Percentiles rank a stretch among this genome's conserved stretches.
Evolutionary conservation across 2,329 filamentous ascomycete species (phyloP).

Genomic region (Aspergillus sp.): DNA sequence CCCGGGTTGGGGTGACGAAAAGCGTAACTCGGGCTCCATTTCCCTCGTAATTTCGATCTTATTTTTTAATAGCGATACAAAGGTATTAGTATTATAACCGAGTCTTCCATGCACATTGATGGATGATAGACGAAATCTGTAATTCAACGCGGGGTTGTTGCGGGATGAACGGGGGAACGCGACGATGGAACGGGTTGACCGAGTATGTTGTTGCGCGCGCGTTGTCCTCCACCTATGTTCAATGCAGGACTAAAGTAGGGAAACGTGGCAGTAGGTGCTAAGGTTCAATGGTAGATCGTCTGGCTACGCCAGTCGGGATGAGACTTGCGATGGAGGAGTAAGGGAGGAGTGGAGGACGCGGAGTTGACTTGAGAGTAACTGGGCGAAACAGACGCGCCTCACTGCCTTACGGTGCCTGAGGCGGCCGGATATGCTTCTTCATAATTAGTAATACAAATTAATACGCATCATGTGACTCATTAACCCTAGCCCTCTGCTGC

Average conservation of each 20-base stretch:
- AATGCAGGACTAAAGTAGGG: not conserved
- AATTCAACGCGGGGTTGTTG: conserved; percentile 17
- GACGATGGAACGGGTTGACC: conserved; percentile 11
- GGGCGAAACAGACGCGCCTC: conserved; percentile 20
- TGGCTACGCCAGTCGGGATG: not conserved
- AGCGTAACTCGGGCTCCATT: conserved; percentile 26
- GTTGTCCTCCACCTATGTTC: conserved; percentile 3
- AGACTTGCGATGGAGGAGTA: conserved; percentile 5
- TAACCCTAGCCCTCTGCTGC: conserved; percentile 7
- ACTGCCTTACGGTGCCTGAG: conserved; percentile 19
- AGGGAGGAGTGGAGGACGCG: conserved; percentile 10
- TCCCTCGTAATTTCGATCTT: conserved; percentile 6
- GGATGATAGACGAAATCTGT: conserved; percentile 1
- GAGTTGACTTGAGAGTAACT: conserved; percentile 8
- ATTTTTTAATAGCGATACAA: not conserved
- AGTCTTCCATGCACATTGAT: not conserved
- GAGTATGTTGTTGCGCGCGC: conserved; percentile 16
- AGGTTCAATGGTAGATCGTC: conserved; percentile 4
- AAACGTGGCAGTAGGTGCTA: not conserved
- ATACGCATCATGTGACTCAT: not conserved
- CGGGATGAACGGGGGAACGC: conserved; percentile 15
- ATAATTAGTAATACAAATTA: not conserved
- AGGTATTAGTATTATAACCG: not conserved
- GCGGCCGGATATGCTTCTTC: not conserved
- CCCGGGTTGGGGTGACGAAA: conserved; percentile 20